These are phyloP conservation scores for Claviceps cyperi DNA, from an alignment of 2,329 filamentous ascomycete genomes.

Conservation along the genomic window DNA sequence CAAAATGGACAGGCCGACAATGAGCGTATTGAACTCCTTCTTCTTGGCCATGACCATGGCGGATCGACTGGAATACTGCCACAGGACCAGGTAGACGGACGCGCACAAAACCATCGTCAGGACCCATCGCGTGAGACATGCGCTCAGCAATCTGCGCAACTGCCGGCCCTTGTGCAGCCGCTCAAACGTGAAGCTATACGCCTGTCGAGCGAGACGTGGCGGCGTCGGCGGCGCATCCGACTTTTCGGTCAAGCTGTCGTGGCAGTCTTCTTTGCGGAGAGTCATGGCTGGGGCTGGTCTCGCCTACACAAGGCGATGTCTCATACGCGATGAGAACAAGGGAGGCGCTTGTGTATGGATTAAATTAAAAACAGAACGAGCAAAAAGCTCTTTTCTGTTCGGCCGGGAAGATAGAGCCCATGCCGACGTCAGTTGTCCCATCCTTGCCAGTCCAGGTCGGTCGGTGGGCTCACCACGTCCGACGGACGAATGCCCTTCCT, in stretches of 20 bases:
- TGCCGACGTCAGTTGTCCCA: no score
- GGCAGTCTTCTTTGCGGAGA: background rate
- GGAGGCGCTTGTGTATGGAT: no score
- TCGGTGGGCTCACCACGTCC: no score
- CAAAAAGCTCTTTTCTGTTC: no score
- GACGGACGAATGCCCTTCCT: no score
- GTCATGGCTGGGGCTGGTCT: background rate
- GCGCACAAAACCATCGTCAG: constrained; percentile 15
- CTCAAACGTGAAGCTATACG: constrained; percentile 10
- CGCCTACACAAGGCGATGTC: no score
- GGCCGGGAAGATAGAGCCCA: no score
- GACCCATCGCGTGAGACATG: constrained; percentile 13
- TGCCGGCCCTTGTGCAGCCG: constrained; percentile 10
- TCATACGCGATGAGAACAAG: no score
- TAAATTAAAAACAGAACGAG: no score
- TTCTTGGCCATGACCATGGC: constrained; percentile 22
- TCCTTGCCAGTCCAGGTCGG: no score
- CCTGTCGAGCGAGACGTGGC: background rate
- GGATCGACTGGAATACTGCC: constrained; percentile 13
- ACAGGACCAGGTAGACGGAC: constrained; percentile 16
- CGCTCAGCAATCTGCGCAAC: constrained; percentile 8
- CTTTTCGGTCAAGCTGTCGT: background rate
- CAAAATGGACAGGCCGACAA: constrained; percentile 27
- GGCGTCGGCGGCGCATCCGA: background rate
- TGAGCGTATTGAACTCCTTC: constrained; percentile 27